A percentile compares a stretch with the other conserved stretches of the same genome.
These are phyloP conservation scores for Penicillium hordei DNA, from an alignment of 2,329 filamentous ascomycete genomes.

Conservation along the genomic window DNA sequence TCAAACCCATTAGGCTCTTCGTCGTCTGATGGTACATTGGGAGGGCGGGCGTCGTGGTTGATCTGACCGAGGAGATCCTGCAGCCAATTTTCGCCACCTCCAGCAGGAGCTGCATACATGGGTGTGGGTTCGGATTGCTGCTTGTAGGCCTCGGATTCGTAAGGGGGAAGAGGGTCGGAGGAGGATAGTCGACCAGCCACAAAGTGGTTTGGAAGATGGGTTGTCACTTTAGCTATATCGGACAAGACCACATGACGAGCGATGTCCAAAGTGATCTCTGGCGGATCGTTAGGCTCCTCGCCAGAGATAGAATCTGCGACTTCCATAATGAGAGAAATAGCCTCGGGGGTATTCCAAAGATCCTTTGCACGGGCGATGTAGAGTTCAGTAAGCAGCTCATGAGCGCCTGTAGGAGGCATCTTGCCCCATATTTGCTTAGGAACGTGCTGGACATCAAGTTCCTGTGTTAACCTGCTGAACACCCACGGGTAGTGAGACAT, in stretches of 20 bases:
- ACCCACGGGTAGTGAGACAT: conserved; percentile 81
- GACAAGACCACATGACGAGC: conserved; percentile 78
- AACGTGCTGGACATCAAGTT: conserved; percentile 71
- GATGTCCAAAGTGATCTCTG: conserved; percentile 55
- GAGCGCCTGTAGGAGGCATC: conserved; percentile 62
- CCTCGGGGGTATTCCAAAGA: conserved; percentile 79
- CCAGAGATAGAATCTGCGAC: conserved; percentile 59
- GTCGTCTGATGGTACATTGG: conserved; percentile 18
- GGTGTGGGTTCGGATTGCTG: conserved; percentile 37
- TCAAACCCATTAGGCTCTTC: conserved; percentile 16
- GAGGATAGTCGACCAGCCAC: conserved; percentile 67
- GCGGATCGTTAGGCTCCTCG: conserved; percentile 43
- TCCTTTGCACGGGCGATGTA: conserved; percentile 77
- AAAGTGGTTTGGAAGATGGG: conserved; percentile 64
- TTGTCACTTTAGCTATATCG: conserved; percentile 69
- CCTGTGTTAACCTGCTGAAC: conserved; percentile 75
- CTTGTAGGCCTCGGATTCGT: conserved; percentile 44
- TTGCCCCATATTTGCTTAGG: conserved; percentile 83
- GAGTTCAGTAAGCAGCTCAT: conserved; percentile 70
- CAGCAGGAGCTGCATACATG: conserved; percentile 35
- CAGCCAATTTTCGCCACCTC: conserved; percentile 37
- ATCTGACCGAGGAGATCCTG: conserved; percentile 38
- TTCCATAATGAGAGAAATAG: conserved; percentile 66
- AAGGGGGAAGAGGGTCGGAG: conserved; percentile 79
- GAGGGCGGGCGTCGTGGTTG: conserved; percentile 14